Percentiles rank a stretch among this genome's conserved stretches.
These are phyloP conservation scores for Chlorella sorokiniana DNA, from an alignment of 139 green algal species.

Conservation along the genomic window DNA sequence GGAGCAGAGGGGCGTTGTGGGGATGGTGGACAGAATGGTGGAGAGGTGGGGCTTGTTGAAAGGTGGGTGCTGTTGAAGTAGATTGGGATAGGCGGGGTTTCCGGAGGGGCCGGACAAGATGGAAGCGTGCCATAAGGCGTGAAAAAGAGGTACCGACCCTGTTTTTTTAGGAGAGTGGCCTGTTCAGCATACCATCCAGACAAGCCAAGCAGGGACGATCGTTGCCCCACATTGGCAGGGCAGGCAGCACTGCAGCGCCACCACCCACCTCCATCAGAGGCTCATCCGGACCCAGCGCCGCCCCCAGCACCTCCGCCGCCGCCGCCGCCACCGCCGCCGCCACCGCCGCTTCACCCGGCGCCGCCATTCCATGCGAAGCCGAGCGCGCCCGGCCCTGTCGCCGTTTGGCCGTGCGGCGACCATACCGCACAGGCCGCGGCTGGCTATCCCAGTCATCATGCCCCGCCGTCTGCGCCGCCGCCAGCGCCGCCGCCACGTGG, in stretches of 20 bases:
- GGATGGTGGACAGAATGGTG: constrained; percentile 3
- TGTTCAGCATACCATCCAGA: not conserved
- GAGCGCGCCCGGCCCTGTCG: too few relatives aligned
- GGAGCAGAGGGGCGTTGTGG: not conserved
- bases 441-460: too few relatives aligned
- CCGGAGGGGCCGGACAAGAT: too few relatives aligned
- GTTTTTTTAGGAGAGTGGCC: too few relatives aligned
- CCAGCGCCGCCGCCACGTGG: not conserved
- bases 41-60: not conserved
- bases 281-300: constrained; percentile 40
- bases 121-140: too few relatives aligned
- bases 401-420: too few relatives aligned
- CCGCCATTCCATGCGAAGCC: too few relatives aligned
- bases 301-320: constrained; percentile 20
- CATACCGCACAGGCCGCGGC: too few relatives aligned
- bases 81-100: too few relatives aligned
- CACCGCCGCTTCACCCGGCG: not conserved
- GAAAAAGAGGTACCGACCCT: too few relatives aligned
- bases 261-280: constrained; percentile 61
- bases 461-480: not conserved
- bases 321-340: not conserved
- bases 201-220: not conserved
- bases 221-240: not conserved
- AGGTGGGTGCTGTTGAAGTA: too few relatives aligned
- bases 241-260: not conserved